These are phyloP conservation scores for Gossypium arboreum DNA, from an alignment of 345 rosid genomes.

Conservation along the genomic window DNA sequence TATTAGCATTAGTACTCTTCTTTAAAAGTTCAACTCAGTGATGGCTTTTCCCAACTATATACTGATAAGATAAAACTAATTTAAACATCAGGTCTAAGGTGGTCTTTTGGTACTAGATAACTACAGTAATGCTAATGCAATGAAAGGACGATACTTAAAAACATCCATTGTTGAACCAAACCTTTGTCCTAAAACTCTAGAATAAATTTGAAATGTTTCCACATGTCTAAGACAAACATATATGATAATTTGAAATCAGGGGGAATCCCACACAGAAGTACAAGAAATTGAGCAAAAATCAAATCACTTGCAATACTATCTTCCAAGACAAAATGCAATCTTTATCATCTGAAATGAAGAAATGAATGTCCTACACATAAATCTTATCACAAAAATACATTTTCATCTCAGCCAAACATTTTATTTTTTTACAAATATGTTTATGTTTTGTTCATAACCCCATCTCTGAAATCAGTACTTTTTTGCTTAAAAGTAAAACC, in stretches of 20 bases:
- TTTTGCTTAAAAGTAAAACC: constrained; percentile 9
- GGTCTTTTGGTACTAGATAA: not conserved
- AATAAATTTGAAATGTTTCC: not conserved
- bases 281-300: not conserved
- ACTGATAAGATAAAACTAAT: not conserved
- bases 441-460: constrained; percentile 3
- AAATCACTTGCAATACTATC: not conserved
- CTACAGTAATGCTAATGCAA: not conserved
- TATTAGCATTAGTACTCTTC: not conserved
- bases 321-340: not conserved
- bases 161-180: not conserved
- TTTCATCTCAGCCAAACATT: not conserved
- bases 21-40: not conserved
- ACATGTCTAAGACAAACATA: not conserved
- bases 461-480: constrained; percentile 9
- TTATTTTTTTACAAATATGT: not conserved
- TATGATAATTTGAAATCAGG: not conserved
- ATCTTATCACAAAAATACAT: not conserved
- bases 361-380: not conserved
- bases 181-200: not conserved
- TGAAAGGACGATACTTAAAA: not conserved
- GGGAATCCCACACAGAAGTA: not conserved
- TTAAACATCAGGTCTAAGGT: not conserved
- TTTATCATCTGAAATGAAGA: not conserved
- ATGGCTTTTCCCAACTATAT: not conserved